A percentile compares a stretch with the other conserved stretches of the same genome.
Conservation (phyloP, 73 alveolate species). For the Stentor roeselii region DNA sequence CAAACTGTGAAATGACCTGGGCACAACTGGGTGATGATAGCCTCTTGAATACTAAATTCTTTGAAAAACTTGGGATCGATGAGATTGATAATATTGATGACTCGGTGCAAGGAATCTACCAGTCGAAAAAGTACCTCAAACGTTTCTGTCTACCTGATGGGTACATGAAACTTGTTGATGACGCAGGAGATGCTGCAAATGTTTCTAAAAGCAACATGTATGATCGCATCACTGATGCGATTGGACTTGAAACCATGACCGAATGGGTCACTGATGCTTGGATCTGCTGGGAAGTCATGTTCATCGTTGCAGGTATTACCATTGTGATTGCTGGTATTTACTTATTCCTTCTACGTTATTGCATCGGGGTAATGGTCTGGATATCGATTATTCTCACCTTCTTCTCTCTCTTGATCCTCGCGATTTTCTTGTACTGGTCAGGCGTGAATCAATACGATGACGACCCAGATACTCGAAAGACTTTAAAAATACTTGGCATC, state of each 20-base stretch:
- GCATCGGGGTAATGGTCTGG: conserved; percentile 54
- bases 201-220: background rate
- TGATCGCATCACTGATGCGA: background rate
- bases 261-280: conserved; percentile 16
- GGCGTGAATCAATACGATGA: conserved; percentile 7
- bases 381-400: conserved; percentile 36
- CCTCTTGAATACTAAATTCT: background rate
- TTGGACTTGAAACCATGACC: background rate
- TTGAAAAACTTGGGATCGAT: background rate
- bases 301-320: conserved; percentile 13
- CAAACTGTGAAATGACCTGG: background rate
- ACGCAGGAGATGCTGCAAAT: too few species aligned
- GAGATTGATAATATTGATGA: background rate
- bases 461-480: conserved; percentile 25
- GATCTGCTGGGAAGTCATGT: conserved; percentile 28
- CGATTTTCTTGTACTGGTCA: conserved; percentile 25
- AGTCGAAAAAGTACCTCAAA: background rate
- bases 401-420: conserved; percentile 28
- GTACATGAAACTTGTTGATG: background rate
- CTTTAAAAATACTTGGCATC: conserved; percentile 30
- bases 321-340: conserved; percentile 33
- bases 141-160: background rate
- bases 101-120: background rate
- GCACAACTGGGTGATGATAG: background rate
- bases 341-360: conserved; percentile 44